Conservation (phyloP, 345 rosid genomes). For the Stellera chamaejasme region DNA sequence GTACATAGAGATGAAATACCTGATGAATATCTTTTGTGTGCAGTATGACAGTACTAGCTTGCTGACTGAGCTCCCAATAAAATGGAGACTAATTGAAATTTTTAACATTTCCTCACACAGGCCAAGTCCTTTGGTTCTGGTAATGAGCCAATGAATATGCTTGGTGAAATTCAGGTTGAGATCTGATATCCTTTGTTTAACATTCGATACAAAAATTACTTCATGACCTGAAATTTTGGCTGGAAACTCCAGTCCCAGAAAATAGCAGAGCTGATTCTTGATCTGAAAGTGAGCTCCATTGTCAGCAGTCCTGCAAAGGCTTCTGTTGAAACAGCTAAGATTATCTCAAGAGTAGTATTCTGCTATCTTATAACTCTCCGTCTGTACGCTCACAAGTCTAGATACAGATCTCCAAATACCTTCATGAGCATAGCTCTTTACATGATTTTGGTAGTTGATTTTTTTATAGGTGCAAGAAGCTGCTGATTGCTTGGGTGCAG, state of each 20-base stretch:
- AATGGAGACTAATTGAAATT: too few relatives aligned
- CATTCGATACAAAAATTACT: background rate
- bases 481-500: conserved; percentile 88
- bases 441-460: background rate
- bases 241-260: conserved; percentile 66
- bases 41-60: too few relatives aligned
- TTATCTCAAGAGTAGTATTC: conserved; percentile 46
- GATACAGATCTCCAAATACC: too few relatives aligned
- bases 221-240: conserved; percentile 16
- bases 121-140: conserved; percentile 26
- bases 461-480: conserved; percentile 79
- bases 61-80: too few relatives aligned
- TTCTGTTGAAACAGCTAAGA: conserved; percentile 49
- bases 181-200: conserved; percentile 2
- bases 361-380: background rate
- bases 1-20: too few relatives aligned
- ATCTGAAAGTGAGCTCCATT: conserved; percentile 53
- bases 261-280: conserved; percentile 88
- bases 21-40: too few relatives aligned
- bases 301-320: conserved; percentile 51
- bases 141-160: conserved; percentile 66
- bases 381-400: background rate
- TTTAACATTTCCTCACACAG: conserved; percentile 20
- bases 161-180: conserved; percentile 75
- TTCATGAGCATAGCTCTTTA: background rate